phyloP scores from a whole-genome alignment of 495 filamentous ascomycete genomes.

The Lepidopterella palustris region DNA sequence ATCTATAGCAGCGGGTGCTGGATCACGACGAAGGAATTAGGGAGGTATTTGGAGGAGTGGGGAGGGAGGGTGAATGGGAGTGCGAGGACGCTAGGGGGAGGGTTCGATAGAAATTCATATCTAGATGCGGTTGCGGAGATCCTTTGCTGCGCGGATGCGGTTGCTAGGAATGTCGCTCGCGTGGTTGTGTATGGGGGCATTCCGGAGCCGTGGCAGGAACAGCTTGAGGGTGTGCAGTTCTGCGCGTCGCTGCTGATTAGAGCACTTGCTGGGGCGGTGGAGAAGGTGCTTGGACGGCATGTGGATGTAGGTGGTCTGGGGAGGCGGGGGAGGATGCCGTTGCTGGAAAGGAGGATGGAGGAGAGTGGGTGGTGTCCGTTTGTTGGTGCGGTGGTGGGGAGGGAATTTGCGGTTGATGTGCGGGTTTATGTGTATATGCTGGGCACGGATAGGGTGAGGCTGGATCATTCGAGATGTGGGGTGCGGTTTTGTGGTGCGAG shows the following conservation, averaged over 20 bases:
- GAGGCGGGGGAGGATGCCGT: background rate
- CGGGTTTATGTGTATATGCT: background rate
- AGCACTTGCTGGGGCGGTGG: background rate
- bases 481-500: slow-evolving; percentile 1
- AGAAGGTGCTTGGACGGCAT: background rate
- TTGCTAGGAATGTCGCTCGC: background rate
- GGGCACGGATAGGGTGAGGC: background rate
- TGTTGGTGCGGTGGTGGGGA: background rate
- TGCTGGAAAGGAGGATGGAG: background rate
- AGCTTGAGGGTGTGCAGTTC: slow-evolving; percentile 1
- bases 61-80: too few species aligned
- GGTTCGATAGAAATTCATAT: too few species aligned
- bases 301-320: background rate
- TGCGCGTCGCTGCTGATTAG: background rate
- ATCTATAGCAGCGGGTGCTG: background rate
- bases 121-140: background rate
- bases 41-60: background rate
- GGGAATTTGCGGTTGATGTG: background rate
- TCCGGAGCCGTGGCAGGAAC: background rate
- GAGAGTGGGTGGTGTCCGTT: background rate
- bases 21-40: slow-evolving; percentile 5
- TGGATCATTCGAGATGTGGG: background rate
- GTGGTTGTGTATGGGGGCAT: background rate
- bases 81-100: too few species aligned
- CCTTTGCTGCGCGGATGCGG: background rate